Percentiles rank a stretch among this genome's conserved stretches.
Conservation (phyloP, 2,329 filamentous ascomycete genomes). For the Paraphaeosphaeria sporulosa region DNA sequence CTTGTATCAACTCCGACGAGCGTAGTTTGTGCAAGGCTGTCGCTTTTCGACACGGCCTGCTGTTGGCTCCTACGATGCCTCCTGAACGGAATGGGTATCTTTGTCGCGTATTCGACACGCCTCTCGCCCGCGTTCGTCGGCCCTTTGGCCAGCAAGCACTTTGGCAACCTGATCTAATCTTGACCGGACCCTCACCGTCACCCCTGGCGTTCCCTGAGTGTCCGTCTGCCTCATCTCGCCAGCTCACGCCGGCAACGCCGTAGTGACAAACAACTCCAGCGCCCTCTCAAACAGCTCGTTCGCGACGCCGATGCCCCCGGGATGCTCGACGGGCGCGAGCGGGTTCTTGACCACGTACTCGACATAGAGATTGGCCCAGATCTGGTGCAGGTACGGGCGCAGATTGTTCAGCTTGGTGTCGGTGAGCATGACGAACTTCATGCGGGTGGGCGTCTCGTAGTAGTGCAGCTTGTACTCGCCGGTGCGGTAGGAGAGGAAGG, state of each 20-base stretch:
- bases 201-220: not conserved
- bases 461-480: conserved; percentile 98
- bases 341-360: conserved; percentile 82
- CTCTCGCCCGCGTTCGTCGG: not conserved
- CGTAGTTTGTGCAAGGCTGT: not conserved
- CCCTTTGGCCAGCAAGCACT: not conserved
- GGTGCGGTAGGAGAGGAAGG: conserved; percentile 91
- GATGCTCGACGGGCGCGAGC: conserved; percentile 67
- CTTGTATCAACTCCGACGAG: not conserved
- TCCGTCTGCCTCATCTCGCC: too few relatives aligned
- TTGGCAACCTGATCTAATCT: not conserved
- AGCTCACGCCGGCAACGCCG: conserved; percentile 42
- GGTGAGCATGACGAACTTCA: conserved; percentile 96
- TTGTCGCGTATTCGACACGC: not conserved
- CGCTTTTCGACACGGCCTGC: not conserved
- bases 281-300: conserved; percentile 72
- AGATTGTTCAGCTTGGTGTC: conserved; percentile 89
- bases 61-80: not conserved
- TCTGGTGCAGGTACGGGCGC: conserved; percentile 93
- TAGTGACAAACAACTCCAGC: conserved; percentile 77
- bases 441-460: conserved; percentile 95
- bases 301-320: conserved; percentile 67
- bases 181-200: too few relatives aligned
- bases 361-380: conserved; percentile 97
- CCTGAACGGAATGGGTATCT: not conserved